Evolutionary conservation across 2,329 filamentous ascomycete species (phyloP), one percentile per base, ranked within the genome.

Genomic region (Diaporthe helianthi): DNA sequence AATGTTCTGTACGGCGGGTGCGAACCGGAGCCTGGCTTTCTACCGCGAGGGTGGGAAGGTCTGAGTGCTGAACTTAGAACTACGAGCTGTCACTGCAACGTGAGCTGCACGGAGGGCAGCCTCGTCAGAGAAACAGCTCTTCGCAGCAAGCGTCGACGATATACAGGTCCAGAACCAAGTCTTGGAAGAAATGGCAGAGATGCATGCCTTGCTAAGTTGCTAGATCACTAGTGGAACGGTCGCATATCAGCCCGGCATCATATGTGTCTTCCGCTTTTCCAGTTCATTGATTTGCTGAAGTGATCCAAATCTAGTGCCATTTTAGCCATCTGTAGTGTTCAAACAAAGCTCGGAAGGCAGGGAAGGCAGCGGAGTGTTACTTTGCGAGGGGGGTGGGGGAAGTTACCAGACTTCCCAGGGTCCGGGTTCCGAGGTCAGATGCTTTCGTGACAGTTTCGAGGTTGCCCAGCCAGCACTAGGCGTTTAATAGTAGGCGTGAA

Each of bases 1-100:
- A 79, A 87, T 87, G 78, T 97, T 97, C 80, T 92, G 90, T 73
- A 93, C 92, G 0, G 92, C 90, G 19, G 93, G 93, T 1, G 91
- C 91, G 38, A 93, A 91, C 78, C 83, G 88, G 76, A 93, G 89
- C 78, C 84, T 97, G 72, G 89, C 90, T 1, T 94, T 97, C 79
- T 97, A 97, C 78, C 85, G 93, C 51, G 93, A 97, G 81, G 93
- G 93, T 51, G 69, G 69, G 9, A 71, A 71, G 44, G 38, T 65
- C n/a, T 69, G 54, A 58, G n/a, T 17, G 17, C 29, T 8, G 0
- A 22, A 15, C 10, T 12, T 17, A 9, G 19, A n/a, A 10, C 26
- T 17, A 13, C 61, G 44, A 26, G n/a, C 13, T 36, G 26, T n/a
- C 7, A 6, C 17, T 24, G 41, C 26, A 17, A 84, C 82, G 67